These are phyloP conservation scores for Tetraselmis striata DNA, from an alignment of 139 green algal genomes.

Conservation along the genomic window DNA sequence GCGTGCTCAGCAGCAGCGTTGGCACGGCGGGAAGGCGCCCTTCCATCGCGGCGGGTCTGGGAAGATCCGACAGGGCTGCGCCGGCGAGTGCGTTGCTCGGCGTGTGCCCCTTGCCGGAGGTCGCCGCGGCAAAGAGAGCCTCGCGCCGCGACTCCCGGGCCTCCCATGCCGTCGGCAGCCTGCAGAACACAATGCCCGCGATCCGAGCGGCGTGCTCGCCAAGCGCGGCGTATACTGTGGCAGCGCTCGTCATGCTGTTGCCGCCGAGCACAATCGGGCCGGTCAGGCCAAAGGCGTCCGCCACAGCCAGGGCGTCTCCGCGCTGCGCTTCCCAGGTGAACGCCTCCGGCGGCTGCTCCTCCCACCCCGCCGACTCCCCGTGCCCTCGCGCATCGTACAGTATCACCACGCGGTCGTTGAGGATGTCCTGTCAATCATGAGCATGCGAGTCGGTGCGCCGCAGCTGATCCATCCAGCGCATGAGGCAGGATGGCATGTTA, in stretches of 20 bases:
- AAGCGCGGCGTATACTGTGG: not conserved
- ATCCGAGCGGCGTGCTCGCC: not conserved
- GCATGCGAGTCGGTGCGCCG: not conserved
- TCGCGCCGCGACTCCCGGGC: not conserved
- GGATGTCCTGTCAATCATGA: not conserved
- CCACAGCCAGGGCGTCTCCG: not conserved
- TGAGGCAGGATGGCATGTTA: no score
- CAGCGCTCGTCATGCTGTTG: not conserved
- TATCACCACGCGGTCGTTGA: not conserved
- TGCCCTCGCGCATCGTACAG: not conserved
- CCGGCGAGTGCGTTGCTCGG: not conserved
- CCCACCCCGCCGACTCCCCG: not conserved
- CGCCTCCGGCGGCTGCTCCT: not conserved
- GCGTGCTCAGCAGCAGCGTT: not conserved
- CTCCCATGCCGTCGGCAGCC: not conserved
- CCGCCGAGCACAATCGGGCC: not conserved
- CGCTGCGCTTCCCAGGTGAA: not conserved
- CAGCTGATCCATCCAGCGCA: no score
- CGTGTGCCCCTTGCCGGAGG: not conserved
- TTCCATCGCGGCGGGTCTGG: not conserved
- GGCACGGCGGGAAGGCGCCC: not conserved
- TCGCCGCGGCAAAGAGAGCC: not conserved
- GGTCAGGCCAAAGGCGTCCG: not conserved
- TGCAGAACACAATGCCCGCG: not conserved
- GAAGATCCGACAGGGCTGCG: not conserved